phyloP scores from a whole-genome alignment of 1,284 basidiomycete genomes.

The Rhodotorula mucilaginosa region DNA sequence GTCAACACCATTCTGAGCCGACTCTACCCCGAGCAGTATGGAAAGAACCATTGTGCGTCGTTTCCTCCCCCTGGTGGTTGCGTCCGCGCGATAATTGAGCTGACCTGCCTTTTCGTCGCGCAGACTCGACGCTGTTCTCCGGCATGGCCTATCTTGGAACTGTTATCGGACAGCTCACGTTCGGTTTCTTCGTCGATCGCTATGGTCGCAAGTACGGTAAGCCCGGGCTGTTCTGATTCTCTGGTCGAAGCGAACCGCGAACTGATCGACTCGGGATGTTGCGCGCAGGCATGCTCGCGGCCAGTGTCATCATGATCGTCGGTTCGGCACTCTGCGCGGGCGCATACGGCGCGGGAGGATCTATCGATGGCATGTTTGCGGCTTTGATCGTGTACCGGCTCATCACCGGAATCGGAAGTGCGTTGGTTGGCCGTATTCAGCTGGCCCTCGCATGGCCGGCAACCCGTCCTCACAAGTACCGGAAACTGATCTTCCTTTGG shows the following conservation, averaged over 20 bases:
- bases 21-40: conserved; percentile 24
- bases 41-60: conserved; percentile 5
- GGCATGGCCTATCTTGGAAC: conserved; percentile 76
- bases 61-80: neutral
- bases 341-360: conserved; percentile 73
- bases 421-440: neutral
- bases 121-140: conserved; percentile 23
- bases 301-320: conserved; percentile 51
- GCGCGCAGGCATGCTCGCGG: conserved; percentile 65
- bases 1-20: conserved; percentile 30
- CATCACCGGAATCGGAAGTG: conserved; percentile 58
- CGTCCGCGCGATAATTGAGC: too few species aligned
- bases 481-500: too few species aligned
- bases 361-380: conserved; percentile 65
- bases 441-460: too few species aligned
- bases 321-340: conserved; percentile 79
- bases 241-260: neutral
- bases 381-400: conserved; percentile 82
- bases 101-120: neutral
- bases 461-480: too few species aligned
- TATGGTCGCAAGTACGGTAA: conserved; percentile 56
- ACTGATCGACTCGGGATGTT: neutral
- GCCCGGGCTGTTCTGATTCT: neutral
- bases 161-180: conserved; percentile 52
- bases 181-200: conserved; percentile 73